These are phyloP conservation scores for Lotmaria passim DNA, from an alignment of 208 protist species.

Conservation along the genomic window DNA sequence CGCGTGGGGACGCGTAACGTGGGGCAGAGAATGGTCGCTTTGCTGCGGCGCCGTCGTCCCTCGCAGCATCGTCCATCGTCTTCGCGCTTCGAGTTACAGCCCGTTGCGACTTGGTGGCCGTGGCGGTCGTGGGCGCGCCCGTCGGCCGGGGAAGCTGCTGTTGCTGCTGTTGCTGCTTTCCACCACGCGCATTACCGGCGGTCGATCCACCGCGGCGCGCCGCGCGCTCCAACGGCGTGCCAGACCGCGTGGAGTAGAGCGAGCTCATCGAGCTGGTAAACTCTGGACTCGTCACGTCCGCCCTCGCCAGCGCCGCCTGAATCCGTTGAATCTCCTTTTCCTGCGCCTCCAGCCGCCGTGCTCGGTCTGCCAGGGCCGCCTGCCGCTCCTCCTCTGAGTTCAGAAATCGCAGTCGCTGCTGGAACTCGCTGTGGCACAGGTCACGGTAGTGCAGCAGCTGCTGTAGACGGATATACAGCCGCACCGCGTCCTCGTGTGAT, in stretches of 20 bases:
- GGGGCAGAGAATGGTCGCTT: background rate
- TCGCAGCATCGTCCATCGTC: background rate
- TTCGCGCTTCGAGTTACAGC: background rate
- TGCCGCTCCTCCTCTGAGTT: constrained; percentile 6
- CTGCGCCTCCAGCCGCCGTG: background rate
- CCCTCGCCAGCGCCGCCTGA: background rate
- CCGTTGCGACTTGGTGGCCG: background rate
- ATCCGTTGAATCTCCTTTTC: constrained; percentile 19
- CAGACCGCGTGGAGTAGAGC: constrained; percentile 2
- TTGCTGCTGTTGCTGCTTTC: background rate
- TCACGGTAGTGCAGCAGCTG: constrained; percentile 20
- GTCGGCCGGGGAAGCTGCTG: too few species aligned
- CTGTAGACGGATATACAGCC: constrained; percentile 26
- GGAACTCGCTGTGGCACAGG: constrained; percentile 24
- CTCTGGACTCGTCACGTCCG: constrained; percentile 11
- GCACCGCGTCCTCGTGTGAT: constrained; percentile 33
- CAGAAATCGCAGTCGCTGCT: constrained; percentile 17
- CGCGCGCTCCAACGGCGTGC: background rate
- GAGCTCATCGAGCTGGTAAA: constrained; percentile 18
- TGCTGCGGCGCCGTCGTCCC: background rate
- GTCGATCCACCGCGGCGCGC: background rate
- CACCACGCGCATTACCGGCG: background rate
- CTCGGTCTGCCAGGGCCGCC: background rate
- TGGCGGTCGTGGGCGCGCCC: too few species aligned
- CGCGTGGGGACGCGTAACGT: background rate